These are phyloP conservation scores for Fusarium succisae DNA, from an alignment of 2,329 filamentous ascomycete species.

Conservation along the genomic window DNA sequence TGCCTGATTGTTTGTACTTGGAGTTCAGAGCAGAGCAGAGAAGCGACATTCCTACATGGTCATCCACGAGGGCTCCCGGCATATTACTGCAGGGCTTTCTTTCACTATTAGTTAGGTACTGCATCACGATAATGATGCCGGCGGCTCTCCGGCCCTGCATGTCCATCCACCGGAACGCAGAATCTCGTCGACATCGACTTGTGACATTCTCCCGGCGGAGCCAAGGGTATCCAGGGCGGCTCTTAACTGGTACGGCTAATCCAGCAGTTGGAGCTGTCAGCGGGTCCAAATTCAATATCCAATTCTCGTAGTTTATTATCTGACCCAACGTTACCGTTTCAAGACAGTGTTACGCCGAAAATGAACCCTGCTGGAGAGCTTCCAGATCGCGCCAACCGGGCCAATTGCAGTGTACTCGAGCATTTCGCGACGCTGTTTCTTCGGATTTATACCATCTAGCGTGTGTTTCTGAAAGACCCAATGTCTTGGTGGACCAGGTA, in stretches of 20 bases:
- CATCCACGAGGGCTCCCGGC: constrained; percentile 10
- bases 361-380: constrained; percentile 6
- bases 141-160: constrained; percentile 32
- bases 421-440: constrained; percentile 19
- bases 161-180: constrained; percentile 24
- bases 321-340: constrained; percentile 13
- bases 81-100: constrained; percentile 19
- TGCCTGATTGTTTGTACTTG: neutral
- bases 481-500: constrained; percentile 8
- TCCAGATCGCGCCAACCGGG: constrained; percentile 33
- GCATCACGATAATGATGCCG: constrained; percentile 5
- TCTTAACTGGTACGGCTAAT: constrained; percentile 45
- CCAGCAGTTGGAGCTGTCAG: constrained; percentile 24
- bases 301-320: constrained; percentile 23
- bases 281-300: constrained; percentile 36
- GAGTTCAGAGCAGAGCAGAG: neutral
- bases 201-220: constrained; percentile 36
- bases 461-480: constrained; percentile 5
- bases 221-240: constrained; percentile 30
- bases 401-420: constrained; percentile 33
- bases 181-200: neutral
- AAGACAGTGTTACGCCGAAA: constrained; percentile 17
- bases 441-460: constrained; percentile 16
- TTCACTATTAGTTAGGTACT: neutral
- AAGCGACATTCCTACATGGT: constrained; percentile 6